These are phyloP conservation scores for Cucumis hystrix DNA, from an alignment of 306 rosid genomes.

Conservation along the genomic window DNA sequence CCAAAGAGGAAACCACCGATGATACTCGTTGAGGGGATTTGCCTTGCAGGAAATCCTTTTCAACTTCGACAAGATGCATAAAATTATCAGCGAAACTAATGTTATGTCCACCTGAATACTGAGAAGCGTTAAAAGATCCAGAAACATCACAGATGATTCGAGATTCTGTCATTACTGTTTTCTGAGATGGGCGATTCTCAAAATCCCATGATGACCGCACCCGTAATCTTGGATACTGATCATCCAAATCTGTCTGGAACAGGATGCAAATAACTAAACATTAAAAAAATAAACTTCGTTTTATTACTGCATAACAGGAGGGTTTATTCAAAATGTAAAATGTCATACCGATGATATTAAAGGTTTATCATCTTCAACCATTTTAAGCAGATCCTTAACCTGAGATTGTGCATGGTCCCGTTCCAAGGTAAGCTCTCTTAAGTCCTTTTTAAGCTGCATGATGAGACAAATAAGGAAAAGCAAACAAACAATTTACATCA, in stretches of 20 bases:
- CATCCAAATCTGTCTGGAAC: slow-evolving; percentile 38
- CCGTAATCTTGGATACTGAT: slow-evolving; percentile 47
- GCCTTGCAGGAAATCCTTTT: slow-evolving; percentile 29
- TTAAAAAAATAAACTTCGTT: slow-evolving; percentile 6
- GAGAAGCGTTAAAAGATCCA: slow-evolving; percentile 62
- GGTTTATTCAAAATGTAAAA: slow-evolving; percentile 1
- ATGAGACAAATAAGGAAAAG: slow-evolving; percentile 5
- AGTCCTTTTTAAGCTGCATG: slow-evolving; percentile 73
- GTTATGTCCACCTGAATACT: slow-evolving; percentile 62
- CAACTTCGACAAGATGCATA: slow-evolving; percentile 50
- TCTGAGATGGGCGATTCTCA: slow-evolving; percentile 26
- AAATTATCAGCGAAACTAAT: slow-evolving; percentile 46
- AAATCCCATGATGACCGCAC: slow-evolving; percentile 49
- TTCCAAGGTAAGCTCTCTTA: slow-evolving; percentile 44
- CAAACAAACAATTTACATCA: not conserved
- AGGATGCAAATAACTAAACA: slow-evolving; percentile 10
- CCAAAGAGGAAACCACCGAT: slow-evolving; percentile 15
- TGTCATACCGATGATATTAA: slow-evolving; percentile 16
- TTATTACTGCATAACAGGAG: slow-evolving; percentile 6
- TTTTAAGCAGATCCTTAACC: slow-evolving; percentile 57
- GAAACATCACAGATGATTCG: slow-evolving; percentile 22
- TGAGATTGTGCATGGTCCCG: slow-evolving; percentile 62
- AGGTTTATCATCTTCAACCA: slow-evolving; percentile 37
- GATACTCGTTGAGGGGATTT: slow-evolving; percentile 31
- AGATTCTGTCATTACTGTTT: slow-evolving; percentile 18